Conservation (phyloP, 1,139 yeast species). For the Nakaseomyces nivariensis region DNA sequence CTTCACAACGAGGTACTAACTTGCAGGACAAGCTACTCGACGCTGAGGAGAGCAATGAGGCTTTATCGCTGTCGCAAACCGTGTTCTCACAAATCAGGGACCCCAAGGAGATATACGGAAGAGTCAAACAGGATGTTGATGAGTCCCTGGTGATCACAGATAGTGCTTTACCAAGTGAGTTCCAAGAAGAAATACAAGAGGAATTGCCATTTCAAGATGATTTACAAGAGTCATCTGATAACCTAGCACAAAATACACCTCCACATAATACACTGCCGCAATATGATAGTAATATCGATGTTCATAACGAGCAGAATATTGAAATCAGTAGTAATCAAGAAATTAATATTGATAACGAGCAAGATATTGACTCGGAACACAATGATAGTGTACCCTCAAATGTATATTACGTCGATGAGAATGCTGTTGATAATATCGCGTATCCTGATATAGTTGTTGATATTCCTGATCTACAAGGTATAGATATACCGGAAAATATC, state of each 20-base stretch:
- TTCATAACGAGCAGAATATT: too few relatives aligned
- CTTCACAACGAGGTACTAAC: slow-evolving; percentile 8
- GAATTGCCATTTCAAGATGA: background rate
- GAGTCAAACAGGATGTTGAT: background rate
- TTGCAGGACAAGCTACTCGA: slow-evolving; percentile 5
- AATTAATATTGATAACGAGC: too few relatives aligned
- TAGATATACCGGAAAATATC: background rate
- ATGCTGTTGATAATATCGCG: slow-evolving; percentile 4
- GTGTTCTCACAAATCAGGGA: slow-evolving; percentile 9
- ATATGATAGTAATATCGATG: background rate
- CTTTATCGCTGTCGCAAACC: slow-evolving; percentile 8
- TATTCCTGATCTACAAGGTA: background rate
- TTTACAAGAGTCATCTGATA: background rate
- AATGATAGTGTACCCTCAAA: too few relatives aligned
- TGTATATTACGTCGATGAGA: too few relatives aligned
- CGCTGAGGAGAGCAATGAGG: background rate
- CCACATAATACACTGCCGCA: background rate
- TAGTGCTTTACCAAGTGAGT: background rate
- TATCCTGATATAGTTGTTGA: slow-evolving; percentile 8
- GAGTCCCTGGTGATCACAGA: slow-evolving; percentile 4
- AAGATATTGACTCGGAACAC: too few relatives aligned
- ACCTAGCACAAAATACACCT: background rate
- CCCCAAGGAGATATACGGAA: background rate
- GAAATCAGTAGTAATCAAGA: background rate
- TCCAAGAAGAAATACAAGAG: background rate